Conservation (phyloP, 2,329 filamentous ascomycete species). For the Aschersonia sp. region DNA sequence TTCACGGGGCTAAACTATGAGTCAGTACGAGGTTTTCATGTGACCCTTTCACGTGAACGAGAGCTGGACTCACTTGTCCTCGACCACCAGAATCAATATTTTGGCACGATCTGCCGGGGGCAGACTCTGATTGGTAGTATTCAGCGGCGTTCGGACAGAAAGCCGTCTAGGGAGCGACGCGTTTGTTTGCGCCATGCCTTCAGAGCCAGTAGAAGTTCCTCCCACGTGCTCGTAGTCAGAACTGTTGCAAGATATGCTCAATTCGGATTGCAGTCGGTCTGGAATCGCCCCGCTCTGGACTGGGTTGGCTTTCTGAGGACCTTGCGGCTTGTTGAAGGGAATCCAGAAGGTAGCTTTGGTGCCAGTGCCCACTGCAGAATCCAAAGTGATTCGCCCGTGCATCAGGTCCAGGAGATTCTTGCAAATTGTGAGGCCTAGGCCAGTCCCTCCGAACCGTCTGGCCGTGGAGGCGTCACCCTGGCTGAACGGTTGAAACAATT, state of each 20-base stretch:
- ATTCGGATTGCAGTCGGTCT: constrained; percentile 49
- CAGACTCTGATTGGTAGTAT: constrained; percentile 31
- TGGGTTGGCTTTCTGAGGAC: constrained; percentile 28
- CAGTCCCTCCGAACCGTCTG: constrained; percentile 64
- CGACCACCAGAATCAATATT: constrained; percentile 60
- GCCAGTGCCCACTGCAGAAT: constrained; percentile 51
- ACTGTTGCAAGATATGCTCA: constrained; percentile 51
- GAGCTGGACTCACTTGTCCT: constrained; percentile 51
- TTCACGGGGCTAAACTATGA: constrained; percentile 38
- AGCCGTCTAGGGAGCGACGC: constrained; percentile 14
- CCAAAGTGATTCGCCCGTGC: constrained; percentile 57
- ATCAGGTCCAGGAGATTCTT: constrained; percentile 71
- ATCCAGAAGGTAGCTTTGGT: constrained; percentile 67
- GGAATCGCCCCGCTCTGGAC: constrained; percentile 50
- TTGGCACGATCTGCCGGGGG: constrained; percentile 42
- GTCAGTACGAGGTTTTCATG: too few relatives aligned
- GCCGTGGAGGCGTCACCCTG: constrained; percentile 73
- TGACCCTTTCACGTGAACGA: too few relatives aligned
- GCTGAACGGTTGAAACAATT: constrained; percentile 66
- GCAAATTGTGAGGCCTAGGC: constrained; percentile 64
- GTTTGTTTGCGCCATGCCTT: constrained; percentile 8
- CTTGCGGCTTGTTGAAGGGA: constrained; percentile 57
- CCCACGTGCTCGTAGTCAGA: constrained; percentile 43
- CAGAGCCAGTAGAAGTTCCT: constrained; percentile 21
- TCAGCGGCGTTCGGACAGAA: constrained; percentile 20